Evolutionary conservation across 208 protist species (phyloP).

Genomic region (Entamoeba invadens): DNA sequence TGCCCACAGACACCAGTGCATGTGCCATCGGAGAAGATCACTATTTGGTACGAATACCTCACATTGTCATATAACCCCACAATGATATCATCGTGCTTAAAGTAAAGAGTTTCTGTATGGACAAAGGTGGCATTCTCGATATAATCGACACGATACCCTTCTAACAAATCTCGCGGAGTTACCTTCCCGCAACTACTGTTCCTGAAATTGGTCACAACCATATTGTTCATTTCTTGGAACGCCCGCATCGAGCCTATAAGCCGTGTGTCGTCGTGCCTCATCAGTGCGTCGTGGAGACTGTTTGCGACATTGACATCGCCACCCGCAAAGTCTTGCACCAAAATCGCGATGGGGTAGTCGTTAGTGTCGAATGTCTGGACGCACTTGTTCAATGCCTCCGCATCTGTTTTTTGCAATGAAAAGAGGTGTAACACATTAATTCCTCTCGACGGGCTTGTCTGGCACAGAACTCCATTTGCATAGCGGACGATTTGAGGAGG

Average conservation of each 20-base stretch:
- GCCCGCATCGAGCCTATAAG: neutral
- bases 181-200: neutral
- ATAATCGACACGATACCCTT: neutral
- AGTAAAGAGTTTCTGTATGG: neutral
- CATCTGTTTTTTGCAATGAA: neutral
- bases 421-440: neutral
- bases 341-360: neutral
- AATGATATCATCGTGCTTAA: too few relatives aligned
- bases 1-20: neutral
- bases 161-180: neutral
- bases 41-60: neutral
- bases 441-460: neutral
- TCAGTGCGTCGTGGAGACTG: neutral
- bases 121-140: neutral
- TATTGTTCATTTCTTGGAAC: neutral
- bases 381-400: neutral
- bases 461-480: neutral
- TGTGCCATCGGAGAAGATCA: neutral
- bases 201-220: neutral
- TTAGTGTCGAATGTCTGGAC: neutral
- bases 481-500: neutral
- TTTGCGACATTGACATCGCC: neutral
- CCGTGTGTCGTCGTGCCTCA: neutral
- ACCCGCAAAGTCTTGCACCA: neutral
- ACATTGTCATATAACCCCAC: too few relatives aligned